phyloP scores from a whole-genome alignment of 2,329 filamentous ascomycete genomes.

The Lecanicillium sp. region DNA sequence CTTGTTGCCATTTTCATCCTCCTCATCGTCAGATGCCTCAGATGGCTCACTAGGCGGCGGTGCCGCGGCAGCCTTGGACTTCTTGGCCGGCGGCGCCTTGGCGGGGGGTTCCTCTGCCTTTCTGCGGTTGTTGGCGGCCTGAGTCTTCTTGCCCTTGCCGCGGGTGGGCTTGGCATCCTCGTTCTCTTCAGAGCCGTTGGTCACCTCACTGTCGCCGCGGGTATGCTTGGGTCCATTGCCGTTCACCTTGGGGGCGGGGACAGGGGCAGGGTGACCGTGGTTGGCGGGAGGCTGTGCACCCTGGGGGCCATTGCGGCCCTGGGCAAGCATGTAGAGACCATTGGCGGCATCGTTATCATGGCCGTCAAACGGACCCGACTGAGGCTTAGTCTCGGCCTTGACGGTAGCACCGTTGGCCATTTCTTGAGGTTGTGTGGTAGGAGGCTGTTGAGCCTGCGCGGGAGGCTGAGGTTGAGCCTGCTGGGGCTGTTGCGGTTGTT shows the following conservation, averaged over 20 bases:
- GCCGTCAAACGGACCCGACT: conserved; percentile 67
- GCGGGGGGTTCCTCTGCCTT: conserved; percentile 64
- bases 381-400: conserved; percentile 46
- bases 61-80: conserved; percentile 47
- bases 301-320: conserved; percentile 59
- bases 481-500: conserved; percentile 20
- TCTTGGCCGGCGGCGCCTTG: conserved; percentile 65
- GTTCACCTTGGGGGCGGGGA: conserved; percentile 37
- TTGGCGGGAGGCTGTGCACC: conserved; percentile 35
- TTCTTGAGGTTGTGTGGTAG: conserved; percentile 52
- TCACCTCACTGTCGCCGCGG: conserved; percentile 61
- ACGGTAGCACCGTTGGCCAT: conserved; percentile 33
- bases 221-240: conserved; percentile 39
- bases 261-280: conserved; percentile 42
- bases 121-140: conserved; percentile 59
- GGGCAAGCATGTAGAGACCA: conserved; percentile 83
- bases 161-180: conserved; percentile 61
- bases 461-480: conserved; percentile 17
- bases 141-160: conserved; percentile 63
- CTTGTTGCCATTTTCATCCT: conserved; percentile 54
- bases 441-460: conserved; percentile 15
- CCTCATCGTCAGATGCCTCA: conserved; percentile 46
- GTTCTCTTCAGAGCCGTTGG: conserved; percentile 66
- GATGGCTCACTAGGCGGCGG: conserved; percentile 16
- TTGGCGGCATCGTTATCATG: conserved; percentile 96